These are phyloP conservation scores for Coelastrella sp. DNA, from an alignment of 139 green algal species.

Conservation along the genomic window DNA sequence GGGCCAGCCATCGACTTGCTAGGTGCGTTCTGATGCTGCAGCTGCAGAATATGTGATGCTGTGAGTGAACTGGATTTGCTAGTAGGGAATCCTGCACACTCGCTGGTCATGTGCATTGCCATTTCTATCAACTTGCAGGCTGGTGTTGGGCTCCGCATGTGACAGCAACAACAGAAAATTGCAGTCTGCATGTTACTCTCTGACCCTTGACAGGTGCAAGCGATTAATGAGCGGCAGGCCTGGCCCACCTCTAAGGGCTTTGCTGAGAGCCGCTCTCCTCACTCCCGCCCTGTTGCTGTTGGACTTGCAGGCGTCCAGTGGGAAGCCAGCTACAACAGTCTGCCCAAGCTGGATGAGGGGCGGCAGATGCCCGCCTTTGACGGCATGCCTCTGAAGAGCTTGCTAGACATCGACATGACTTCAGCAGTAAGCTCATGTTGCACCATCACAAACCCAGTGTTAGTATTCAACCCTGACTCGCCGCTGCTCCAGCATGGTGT, in stretches of 20 bases:
- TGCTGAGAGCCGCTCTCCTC: too few species aligned
- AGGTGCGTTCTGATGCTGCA: background rate
- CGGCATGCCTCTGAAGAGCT: background rate
- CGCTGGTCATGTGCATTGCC: background rate
- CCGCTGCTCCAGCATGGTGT: too few species aligned
- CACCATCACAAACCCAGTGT: background rate
- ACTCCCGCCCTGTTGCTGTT: background rate
- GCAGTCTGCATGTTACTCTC: too few species aligned
- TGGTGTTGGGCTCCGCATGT: background rate
- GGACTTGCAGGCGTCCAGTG: conserved; percentile 13
- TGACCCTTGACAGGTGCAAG: too few species aligned
- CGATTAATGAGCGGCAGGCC: too few species aligned
- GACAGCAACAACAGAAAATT: too few species aligned
- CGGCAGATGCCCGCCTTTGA: conserved; percentile 17
- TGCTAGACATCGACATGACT: conserved; percentile 33
- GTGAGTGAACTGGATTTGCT: background rate
- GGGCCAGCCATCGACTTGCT: conserved; percentile 31
- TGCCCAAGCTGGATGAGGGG: conserved; percentile 37
- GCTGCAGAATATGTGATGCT: background rate
- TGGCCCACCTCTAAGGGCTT: too few species aligned
- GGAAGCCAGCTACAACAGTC: conserved; percentile 26
- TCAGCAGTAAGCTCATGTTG: background rate
- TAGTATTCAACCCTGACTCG: background rate
- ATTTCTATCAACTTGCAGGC: background rate
- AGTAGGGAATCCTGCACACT: too few species aligned